These are phyloP conservation scores for Taxillus chinensis DNA, from an alignment of 164 flowering plant genomes.

Conservation along the genomic window DNA sequence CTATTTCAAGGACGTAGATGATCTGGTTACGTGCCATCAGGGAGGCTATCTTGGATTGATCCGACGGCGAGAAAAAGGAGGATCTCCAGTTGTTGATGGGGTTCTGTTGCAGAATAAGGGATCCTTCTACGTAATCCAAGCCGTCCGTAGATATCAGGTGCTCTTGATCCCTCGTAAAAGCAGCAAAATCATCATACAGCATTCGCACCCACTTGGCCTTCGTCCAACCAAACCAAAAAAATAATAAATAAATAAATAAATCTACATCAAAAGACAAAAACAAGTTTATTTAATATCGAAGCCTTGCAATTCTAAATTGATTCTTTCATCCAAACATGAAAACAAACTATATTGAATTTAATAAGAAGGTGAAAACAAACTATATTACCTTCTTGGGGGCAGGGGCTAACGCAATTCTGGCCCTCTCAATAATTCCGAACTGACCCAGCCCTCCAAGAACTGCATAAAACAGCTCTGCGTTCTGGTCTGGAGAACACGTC, in stretches of 20 bases:
- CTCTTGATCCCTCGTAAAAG: constrained; percentile 63
- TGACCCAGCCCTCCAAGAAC: constrained; percentile 93
- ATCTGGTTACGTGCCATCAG: not conserved
- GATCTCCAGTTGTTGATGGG: constrained; percentile 20
- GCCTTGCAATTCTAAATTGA: too few species aligned
- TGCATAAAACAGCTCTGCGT: constrained; percentile 62
- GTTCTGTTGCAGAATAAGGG: constrained; percentile 30
- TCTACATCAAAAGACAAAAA: too few species aligned
- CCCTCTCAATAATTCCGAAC: constrained; percentile 85
- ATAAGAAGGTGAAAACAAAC: too few species aligned
- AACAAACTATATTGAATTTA: constrained; percentile 7
- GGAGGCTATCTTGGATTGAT: not conserved
- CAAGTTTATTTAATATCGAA: too few species aligned
- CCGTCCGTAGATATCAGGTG: constrained; percentile 36
- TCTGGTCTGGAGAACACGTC: constrained; percentile 52
- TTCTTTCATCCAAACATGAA: too few species aligned
- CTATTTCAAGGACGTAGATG: constrained; percentile 12
- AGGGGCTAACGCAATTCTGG: constrained; percentile 53
- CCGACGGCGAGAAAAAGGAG: constrained; percentile 1
- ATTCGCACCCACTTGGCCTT: constrained; percentile 73
- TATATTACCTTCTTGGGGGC: constrained; percentile 68
- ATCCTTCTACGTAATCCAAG: constrained; percentile 68
- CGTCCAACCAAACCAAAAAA: too few species aligned
- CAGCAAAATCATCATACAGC: constrained; percentile 51
- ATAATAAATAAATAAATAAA: too few species aligned